These are phyloP conservation scores for Tolypocladium amazonense DNA, from an alignment of 2,329 filamentous ascomycete genomes.

Conservation along the genomic window DNA sequence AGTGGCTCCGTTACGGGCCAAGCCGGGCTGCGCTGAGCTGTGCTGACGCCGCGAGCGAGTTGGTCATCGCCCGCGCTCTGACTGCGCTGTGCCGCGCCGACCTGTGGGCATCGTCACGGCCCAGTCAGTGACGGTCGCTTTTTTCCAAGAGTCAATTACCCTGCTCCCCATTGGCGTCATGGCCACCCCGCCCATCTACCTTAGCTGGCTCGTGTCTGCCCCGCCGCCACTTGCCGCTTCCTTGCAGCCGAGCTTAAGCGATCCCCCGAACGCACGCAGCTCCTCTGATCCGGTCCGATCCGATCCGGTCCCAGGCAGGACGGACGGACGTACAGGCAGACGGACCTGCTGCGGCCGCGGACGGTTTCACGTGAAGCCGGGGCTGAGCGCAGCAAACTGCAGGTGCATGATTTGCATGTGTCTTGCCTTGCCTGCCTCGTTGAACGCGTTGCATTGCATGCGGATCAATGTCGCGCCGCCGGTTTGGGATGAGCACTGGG, in stretches of 20 bases:
- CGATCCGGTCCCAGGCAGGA: not conserved
- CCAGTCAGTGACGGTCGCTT: not conserved
- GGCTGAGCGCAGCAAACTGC: not conserved
- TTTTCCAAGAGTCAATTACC: not conserved
- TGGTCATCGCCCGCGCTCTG: no score
- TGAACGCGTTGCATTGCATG: not conserved
- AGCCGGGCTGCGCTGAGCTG: not conserved
- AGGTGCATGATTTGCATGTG: not conserved
- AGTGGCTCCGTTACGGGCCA: not conserved
- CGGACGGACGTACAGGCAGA: not conserved
- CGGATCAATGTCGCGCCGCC: not conserved
- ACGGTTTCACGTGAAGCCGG: not conserved
- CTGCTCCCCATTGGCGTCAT: constrained; percentile 1
- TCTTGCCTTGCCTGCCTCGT: not conserved
- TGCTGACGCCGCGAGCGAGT: no score
- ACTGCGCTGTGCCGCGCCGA: not conserved
- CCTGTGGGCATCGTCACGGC: not conserved
- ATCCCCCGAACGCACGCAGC: not conserved
- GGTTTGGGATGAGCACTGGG: not conserved
- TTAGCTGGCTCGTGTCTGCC: not conserved
- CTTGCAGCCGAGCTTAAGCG: constrained; percentile 8
- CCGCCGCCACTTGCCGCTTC: not conserved
- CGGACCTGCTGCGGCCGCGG: not conserved
- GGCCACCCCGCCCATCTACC: not conserved
- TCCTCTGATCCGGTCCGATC: constrained; percentile 4